Conservation (phyloP, 306 rosid species). For the Vigna hirtella region DNA sequence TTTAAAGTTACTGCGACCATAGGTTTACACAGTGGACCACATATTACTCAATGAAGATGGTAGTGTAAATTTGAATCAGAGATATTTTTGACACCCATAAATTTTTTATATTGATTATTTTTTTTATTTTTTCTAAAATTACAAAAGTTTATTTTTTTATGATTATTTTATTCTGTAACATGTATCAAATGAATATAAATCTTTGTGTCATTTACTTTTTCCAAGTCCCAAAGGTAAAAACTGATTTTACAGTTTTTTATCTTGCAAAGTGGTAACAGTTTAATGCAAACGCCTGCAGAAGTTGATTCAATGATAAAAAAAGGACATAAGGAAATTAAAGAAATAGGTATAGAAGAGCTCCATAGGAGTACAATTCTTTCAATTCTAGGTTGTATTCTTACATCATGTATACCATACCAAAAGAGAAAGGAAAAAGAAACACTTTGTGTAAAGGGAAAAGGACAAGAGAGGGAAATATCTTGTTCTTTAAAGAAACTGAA, state of each 20-base stretch:
- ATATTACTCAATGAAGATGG: conserved; percentile 10
- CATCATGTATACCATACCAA: conserved; percentile 39
- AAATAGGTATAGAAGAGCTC: conserved; percentile 33
- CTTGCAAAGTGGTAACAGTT: background rate
- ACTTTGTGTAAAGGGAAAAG: conserved; percentile 46
- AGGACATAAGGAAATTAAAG: background rate
- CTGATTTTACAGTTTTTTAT: no score
- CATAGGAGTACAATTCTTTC: conserved; percentile 1
- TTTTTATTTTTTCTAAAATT: no score
- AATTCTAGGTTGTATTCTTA: conserved; percentile 28
- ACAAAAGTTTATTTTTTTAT: no score
- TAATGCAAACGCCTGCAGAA: conserved; percentile 20
- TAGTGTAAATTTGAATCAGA: background rate
- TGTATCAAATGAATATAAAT: no score
- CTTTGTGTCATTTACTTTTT: no score
- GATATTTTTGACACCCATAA: no score
- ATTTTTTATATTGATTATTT: no score
- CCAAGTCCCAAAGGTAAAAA: no score
- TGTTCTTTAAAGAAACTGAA: conserved; percentile 40
- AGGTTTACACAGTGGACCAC: conserved; percentile 36
- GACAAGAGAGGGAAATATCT: conserved; percentile 47
- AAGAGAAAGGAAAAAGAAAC: conserved; percentile 39
- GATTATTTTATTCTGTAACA: no score
- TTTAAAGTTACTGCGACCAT: conserved; percentile 2
- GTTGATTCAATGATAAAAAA: background rate